Percentiles rank a stretch among this genome's conserved stretches.
phyloP scores from a whole-genome alignment of 2,329 filamentous ascomycete species.

The Cercospora sesami region DNA sequence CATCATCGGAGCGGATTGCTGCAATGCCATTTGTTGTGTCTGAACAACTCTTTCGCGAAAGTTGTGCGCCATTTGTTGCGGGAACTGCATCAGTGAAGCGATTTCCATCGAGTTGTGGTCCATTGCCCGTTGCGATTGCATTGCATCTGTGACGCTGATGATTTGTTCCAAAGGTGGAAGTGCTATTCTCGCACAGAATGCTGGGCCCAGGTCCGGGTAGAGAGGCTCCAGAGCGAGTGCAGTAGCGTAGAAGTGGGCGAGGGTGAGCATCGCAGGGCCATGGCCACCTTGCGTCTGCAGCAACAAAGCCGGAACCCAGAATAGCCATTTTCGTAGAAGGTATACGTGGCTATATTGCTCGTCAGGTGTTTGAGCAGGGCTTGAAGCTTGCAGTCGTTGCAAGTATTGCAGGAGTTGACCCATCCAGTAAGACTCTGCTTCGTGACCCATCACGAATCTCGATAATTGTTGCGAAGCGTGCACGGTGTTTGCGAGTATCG shows the following conservation, averaged over 20 bases:
- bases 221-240: conserved; percentile 85
- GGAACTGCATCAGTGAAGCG: conserved; percentile 49
- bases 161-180: conserved; percentile 85
- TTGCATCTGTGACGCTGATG: conserved; percentile 68
- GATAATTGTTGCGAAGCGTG: conserved; percentile 47
- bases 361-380: conserved; percentile 57
- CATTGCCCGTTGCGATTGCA: conserved; percentile 53
- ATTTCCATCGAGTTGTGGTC: conserved; percentile 46
- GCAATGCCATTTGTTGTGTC: conserved; percentile 21
- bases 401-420: conserved; percentile 51
- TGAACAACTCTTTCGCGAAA: conserved; percentile 42
- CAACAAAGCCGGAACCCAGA: conserved; percentile 88
- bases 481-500: conserved; percentile 44
- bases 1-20: conserved; percentile 21
- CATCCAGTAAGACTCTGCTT: conserved; percentile 51
- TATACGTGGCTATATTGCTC: conserved; percentile 90
- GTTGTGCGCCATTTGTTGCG: conserved; percentile 44
- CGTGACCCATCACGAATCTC: conserved; percentile 45
- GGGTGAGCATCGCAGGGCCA: conserved; percentile 74
- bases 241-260: conserved; percentile 88
- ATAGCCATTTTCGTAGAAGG: conserved; percentile 85
- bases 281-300: conserved; percentile 75
- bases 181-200: conserved; percentile 70
- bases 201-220: conserved; percentile 85
- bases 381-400: conserved; percentile 46